These are phyloP conservation scores for Ploettnerulaceae sp. DNA, from an alignment of 2,329 filamentous ascomycete genomes.

Conservation along the genomic window DNA sequence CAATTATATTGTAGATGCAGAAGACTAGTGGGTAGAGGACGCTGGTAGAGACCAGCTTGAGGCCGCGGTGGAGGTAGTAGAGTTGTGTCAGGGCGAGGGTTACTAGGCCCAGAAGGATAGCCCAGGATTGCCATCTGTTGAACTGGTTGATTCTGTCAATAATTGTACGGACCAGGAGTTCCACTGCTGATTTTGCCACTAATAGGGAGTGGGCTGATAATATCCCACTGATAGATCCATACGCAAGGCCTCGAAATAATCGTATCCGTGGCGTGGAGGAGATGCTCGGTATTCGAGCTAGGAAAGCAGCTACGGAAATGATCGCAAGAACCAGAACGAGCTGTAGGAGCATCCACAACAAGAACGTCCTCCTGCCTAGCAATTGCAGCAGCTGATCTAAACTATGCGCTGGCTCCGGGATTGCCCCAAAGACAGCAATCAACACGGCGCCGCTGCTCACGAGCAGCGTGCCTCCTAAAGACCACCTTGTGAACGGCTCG, in stretches of 20 bases:
- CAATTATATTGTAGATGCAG: conserved; percentile 98
- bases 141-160: conserved; percentile 89
- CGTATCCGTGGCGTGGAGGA: conserved; percentile 63
- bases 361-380: conserved; percentile 67
- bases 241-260: conserved; percentile 76
- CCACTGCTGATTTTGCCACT: conserved; percentile 93
- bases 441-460: conserved; percentile 85
- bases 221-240: conserved; percentile 86
- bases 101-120: conserved; percentile 77
- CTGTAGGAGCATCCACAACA: conserved; percentile 85
- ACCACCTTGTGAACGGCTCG: conserved; percentile 92
- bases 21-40: conserved; percentile 96
- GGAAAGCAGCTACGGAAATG: conserved; percentile 56
- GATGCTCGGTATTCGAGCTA: conserved; percentile 47
- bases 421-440: conserved; percentile 90
- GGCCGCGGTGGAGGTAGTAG: conserved; percentile 88
- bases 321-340: conserved; percentile 66
- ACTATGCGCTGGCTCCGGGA: conserved; percentile 87
- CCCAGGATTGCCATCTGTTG: conserved; percentile 90
- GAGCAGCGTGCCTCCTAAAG: conserved; percentile 81
- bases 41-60: conserved; percentile 92
- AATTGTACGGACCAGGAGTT: conserved; percentile 82
- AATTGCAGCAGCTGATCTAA: conserved; percentile 75
- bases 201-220: conserved; percentile 90
- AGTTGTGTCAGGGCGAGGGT: conserved; percentile 81